A percentile compares a stretch with the other conserved stretches of the same genome.
Conservation (phyloP, 2,329 filamentous ascomycete genomes). For the Aspergillus fijiensis region DNA sequence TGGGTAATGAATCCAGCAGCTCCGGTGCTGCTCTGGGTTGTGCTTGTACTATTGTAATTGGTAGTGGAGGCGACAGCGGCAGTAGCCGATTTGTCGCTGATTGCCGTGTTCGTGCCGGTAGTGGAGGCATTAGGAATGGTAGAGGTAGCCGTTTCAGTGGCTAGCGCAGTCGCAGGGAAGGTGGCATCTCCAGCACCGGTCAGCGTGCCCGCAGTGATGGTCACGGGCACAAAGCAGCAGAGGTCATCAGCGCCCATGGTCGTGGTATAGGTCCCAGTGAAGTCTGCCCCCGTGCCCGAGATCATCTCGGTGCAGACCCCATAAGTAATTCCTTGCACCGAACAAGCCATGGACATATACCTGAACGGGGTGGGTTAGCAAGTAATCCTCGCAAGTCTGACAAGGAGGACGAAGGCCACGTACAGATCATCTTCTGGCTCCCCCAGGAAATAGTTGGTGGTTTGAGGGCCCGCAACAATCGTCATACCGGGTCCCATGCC, state of each 20-base stretch:
- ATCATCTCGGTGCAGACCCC: constrained; percentile 19
- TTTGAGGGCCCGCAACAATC: constrained; percentile 18
- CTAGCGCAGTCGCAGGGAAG: no score
- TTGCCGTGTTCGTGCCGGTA: no score
- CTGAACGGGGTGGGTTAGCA: no score
- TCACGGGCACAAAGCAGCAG: constrained; percentile 18
- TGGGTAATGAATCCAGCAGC: constrained; percentile 5
- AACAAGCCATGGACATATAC: constrained; percentile 17
- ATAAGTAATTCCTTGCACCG: constrained; percentile 17
- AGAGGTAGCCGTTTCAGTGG: not conserved
- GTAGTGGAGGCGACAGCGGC: not conserved
- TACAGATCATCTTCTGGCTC: constrained; percentile 12
- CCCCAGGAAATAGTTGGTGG: constrained; percentile 14
- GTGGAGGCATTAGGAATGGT: not conserved
- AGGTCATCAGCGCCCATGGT: constrained; percentile 11
- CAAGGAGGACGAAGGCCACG: no score
- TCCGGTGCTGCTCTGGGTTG: constrained; percentile 6
- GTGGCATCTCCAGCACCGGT: constrained; percentile 1
- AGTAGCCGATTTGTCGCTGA: not conserved
- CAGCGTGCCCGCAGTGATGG: constrained; percentile 20
- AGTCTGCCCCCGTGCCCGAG: constrained; percentile 15
- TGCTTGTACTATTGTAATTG: not conserved
- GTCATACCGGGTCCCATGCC: constrained; percentile 30
- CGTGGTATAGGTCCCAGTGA: constrained; percentile 15
- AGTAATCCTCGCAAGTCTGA: no score